Percentiles rank a stretch among this genome's conserved stretches.
Conservation (phyloP, 2,329 filamentous ascomycete species). For the Hirsutella thompsonii region DNA sequence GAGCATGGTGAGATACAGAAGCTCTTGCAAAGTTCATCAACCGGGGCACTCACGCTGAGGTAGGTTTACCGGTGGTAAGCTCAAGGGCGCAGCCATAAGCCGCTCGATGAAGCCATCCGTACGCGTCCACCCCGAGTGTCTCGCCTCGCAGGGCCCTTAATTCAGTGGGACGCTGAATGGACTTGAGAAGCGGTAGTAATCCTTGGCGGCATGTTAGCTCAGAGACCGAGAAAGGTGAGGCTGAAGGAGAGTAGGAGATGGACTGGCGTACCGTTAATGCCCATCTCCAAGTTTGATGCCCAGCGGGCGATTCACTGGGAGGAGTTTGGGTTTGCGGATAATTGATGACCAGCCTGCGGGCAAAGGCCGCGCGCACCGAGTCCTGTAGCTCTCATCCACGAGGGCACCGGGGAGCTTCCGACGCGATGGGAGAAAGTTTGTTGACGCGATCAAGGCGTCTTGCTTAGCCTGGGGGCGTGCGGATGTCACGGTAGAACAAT, state of each 20-base stretch:
- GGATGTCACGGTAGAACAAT: too few species aligned
- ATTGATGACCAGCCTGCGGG: too few species aligned
- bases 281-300: slow-evolving; percentile 16
- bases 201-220: slow-evolving; percentile 42
- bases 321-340: too few species aligned
- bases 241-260: neutral
- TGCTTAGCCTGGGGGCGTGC: too few species aligned
- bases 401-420: too few species aligned
- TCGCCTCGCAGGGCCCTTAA: slow-evolving; percentile 80
- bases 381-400: too few species aligned
- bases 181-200: slow-evolving; percentile 83
- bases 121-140: slow-evolving; percentile 88
- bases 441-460: too few species aligned
- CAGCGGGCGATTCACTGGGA: neutral
- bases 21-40: neutral
- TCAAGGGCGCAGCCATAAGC: slow-evolving; percentile 85
- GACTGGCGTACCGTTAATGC: slow-evolving; percentile 19
- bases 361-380: too few species aligned
- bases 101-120: slow-evolving; percentile 95
- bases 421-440: too few species aligned
- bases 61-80: slow-evolving; percentile 77
- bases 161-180: slow-evolving; percentile 80
- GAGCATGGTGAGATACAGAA: neutral
- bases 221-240: neutral
- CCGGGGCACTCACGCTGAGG: slow-evolving; percentile 52